Conservation (phyloP, 2,329 filamentous ascomycete genomes). For the Biscogniauxia sp. region DNA sequence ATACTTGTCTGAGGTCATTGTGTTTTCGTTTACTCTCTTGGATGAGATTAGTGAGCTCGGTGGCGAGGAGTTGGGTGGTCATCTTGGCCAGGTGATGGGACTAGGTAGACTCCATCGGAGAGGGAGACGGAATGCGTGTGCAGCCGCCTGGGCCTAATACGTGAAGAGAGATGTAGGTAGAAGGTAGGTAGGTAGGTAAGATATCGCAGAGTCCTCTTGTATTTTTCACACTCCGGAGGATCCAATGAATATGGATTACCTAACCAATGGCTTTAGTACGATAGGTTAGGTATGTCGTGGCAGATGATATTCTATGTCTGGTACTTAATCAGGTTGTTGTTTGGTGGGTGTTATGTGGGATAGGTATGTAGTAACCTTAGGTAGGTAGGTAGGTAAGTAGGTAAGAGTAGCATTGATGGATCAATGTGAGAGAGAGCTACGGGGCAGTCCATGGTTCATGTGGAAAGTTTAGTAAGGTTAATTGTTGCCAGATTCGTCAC, state of each 20-base stretch:
- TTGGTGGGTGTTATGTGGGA: too few relatives aligned
- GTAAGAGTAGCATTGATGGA: background rate
- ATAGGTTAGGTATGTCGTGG: too few relatives aligned
- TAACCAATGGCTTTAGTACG: too few relatives aligned
- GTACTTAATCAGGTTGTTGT: too few relatives aligned
- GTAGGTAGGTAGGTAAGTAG: background rate
- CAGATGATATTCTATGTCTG: too few relatives aligned
- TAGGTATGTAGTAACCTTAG: too few relatives aligned
- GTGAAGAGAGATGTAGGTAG: background rate
- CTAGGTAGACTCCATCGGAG: constrained; percentile 24
- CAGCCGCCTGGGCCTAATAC: background rate
- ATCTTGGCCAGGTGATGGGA: constrained; percentile 51
- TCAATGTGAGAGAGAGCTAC: too few relatives aligned
- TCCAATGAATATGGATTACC: too few relatives aligned
- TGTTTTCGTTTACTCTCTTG: constrained; percentile 96
- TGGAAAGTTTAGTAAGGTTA: constrained; percentile 9
- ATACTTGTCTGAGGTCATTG: constrained; percentile 78
- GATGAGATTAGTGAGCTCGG: constrained; percentile 85
- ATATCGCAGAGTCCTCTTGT: too few relatives aligned
- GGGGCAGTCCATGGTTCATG: too few relatives aligned
- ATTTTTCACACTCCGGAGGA: too few relatives aligned
- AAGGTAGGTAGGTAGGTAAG: too few relatives aligned
- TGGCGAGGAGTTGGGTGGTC: constrained; percentile 86
- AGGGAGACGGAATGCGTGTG: background rate
- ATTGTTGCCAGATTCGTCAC: constrained; percentile 32